Base-by-base conservation (phyloP, 257 asterid species). In the Prunella vulgaris region DNA sequence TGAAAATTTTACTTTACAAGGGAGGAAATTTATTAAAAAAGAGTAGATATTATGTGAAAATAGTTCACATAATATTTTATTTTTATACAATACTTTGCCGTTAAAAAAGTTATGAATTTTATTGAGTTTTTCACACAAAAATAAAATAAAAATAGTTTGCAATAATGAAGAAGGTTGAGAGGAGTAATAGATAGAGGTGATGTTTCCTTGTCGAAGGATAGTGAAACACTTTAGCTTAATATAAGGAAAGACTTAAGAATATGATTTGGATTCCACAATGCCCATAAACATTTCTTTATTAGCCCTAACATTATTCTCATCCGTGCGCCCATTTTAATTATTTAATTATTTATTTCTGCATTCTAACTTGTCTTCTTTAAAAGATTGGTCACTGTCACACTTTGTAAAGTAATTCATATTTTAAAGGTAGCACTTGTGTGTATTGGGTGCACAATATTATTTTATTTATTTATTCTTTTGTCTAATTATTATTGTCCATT, bases 191-290 rank as follows among this genome's bases (percentile, higher is more conserved):
- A 51, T 46, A 27, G 58, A 74, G 27, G 33, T 22, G 5, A 13
- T 70, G 77, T 59, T 75, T 75, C 62, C 79, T 33, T 76, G 84
- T 82, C 86, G 60, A 75, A 74, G 40, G 60, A 74, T 74, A 76
- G 84, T 27, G 84, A 76, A 78, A 82, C 87, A 85, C 72, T 68
- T 61, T 61, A 61, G 86, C 83, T 18, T 83, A 75, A 78, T 65
- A 66, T 53, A 78, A 69, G 86, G 48, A 60, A 21, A 2, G 15
- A 10, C 51, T 60, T 70, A 71, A 75, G 74, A 76, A 70, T 66
- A 68, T 83, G 84, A 81, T 79, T 77, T 80, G 81, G 86, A 84
- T 66, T 74, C 86, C 87, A 82, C 81, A 35, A 51, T 60, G 15
- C 9, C 49, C n/a, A 67, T 64, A 59, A 61, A 17, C 56, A 69